Base-by-base conservation (phyloP, 768 basidiomycete species). In the Trametes cinnabarina region DNA sequence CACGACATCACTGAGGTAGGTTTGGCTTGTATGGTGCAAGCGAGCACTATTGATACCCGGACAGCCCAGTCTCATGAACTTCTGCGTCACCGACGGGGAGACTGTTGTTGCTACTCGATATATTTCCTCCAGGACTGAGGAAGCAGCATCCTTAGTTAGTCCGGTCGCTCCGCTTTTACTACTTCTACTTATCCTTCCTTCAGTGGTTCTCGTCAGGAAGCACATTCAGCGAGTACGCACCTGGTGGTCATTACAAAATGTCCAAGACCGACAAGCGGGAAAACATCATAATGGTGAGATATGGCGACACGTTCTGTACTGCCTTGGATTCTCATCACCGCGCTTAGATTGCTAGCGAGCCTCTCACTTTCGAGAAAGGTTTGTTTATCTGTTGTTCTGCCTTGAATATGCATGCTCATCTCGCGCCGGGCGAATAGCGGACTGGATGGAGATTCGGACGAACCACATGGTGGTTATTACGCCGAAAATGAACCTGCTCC, bases 401-500 rank as follows among this genome's bases (percentile, higher is more conserved):
- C 61, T 14, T 32, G 7, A 32, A 32, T 7, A 19, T 62, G 19
- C 30, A 49, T 32, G 19, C 12, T 3, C 3, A n/a, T 35, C 20
- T 12, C 26, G 22, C 19, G 10, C 10, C 41, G 22, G 40, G 48
- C 15, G 42, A 22, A 47, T 62, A 86, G 92, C 93, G 49, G 97
- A 99, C 71, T 99, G 97, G 97, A 95, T 98, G 88, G 97, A 98
- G 72, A 95, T 99, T 67, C 90, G 89, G 70, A 96, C 93, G 12
- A 98, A 99, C 71, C 87, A 92, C 62, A 90, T 98, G 88, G 87
- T 94, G 22, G 86, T 97, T 47, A 90, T 98, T 64, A 98, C 96
- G 0, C 91, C 92, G 37, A 94, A 93, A 78, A 94, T 96, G 84
- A 98, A 98, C 69, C 72, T 97, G 23, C 77, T 98, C 19, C 93